Conservation (phyloP, 2,329 filamentous ascomycete species). For the Thielaviopsis euricoi region DNA sequence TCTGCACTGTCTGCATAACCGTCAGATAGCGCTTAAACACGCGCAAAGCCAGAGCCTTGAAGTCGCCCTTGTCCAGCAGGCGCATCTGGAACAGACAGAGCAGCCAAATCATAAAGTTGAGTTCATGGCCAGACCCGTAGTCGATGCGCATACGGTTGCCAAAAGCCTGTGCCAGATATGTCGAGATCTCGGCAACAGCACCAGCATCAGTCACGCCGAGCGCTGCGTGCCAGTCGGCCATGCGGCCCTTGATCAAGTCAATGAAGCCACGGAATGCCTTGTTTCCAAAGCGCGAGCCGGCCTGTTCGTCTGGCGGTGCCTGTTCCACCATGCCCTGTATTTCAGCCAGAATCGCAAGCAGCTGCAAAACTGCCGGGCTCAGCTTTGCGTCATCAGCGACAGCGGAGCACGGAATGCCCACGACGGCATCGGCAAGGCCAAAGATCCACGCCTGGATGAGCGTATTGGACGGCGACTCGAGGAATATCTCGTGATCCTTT, state of each 20-base stretch:
- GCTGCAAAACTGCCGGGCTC: slow-evolving; percentile 42
- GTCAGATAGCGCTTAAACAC: slow-evolving; percentile 71
- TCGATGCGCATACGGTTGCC: slow-evolving; percentile 80
- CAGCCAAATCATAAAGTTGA: slow-evolving; percentile 94
- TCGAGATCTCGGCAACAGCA: slow-evolving; percentile 54
- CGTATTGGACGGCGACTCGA: slow-evolving; percentile 56
- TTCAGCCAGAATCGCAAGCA: slow-evolving; percentile 54
- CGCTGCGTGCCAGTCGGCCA: slow-evolving; percentile 43
- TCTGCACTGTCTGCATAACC: slow-evolving; percentile 77
- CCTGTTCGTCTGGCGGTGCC: slow-evolving; percentile 70
- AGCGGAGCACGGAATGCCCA: slow-evolving; percentile 50
- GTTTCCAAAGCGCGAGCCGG: slow-evolving; percentile 86
- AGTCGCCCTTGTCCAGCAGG: slow-evolving; percentile 47
- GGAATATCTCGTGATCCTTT: slow-evolving; percentile 67
- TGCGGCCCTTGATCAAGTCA: slow-evolving; percentile 44
- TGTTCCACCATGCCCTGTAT: slow-evolving; percentile 48
- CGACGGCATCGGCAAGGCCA: slow-evolving; percentile 65
- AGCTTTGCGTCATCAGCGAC: slow-evolving; percentile 33
- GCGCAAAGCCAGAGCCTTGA: slow-evolving; percentile 55
- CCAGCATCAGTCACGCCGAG: slow-evolving; percentile 35
- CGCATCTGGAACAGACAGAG: slow-evolving; percentile 77
- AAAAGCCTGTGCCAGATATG: slow-evolving; percentile 70
- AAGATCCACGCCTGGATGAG: slow-evolving; percentile 78
- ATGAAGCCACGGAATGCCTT: slow-evolving; percentile 75
- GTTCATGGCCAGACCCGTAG: slow-evolving; percentile 91